Conservation (phyloP, 345 rosid species). For the Aurinia saxatilis region DNA sequence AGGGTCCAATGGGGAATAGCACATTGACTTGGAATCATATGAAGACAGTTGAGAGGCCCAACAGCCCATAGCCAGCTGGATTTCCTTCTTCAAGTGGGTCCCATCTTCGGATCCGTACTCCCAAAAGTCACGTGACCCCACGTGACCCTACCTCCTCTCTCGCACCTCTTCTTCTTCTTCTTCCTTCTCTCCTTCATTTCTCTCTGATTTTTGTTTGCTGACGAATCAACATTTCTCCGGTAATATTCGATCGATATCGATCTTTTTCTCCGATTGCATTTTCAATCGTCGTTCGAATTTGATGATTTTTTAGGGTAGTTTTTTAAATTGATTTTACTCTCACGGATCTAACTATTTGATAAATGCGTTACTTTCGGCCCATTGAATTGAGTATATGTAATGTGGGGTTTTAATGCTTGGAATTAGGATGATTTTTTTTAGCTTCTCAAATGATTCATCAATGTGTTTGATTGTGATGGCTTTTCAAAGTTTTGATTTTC, state of each 20-base stretch:
- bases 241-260: conserved; percentile 14
- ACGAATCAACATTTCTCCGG: no score
- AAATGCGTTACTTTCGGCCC: not conserved
- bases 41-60: conserved; percentile 31
- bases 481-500: no score
- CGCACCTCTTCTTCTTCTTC: not conserved
- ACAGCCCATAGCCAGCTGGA: conserved; percentile 35
- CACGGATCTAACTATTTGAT: not conserved
- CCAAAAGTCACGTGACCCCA: conserved; percentile 31
- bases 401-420: not conserved
- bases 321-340: not conserved
- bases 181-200: not conserved
- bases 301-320: not conserved
- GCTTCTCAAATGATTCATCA: no score
- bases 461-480: no score
- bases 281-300: conserved; percentile 9
- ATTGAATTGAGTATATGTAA: not conserved
- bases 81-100: conserved; percentile 2
- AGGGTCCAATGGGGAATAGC: conserved; percentile 22
- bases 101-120: conserved; percentile 19
- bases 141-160: conserved; percentile 23
- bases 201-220: no score
- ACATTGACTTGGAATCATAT: conserved; percentile 26
- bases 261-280: not conserved
- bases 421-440: not conserved